phyloP scores from a whole-genome alignment of 75 land plant species.

The Larix kaempferi region DNA sequence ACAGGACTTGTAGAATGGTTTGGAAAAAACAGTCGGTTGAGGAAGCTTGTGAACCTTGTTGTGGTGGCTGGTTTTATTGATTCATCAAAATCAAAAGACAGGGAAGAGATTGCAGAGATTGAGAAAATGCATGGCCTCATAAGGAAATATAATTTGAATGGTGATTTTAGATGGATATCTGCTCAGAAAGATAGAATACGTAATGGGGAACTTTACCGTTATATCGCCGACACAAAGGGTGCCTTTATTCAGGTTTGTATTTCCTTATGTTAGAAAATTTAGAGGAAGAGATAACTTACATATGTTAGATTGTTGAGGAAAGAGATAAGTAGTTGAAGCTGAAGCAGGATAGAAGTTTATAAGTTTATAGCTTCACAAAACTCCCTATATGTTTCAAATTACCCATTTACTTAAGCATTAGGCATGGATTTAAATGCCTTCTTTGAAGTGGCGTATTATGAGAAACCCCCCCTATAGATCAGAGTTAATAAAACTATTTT shows the following conservation, averaged over 20 bases:
- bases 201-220: conserved; percentile 87
- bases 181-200: conserved; percentile 78
- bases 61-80: conserved; percentile 86
- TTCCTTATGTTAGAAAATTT: too few relatives aligned
- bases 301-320: too few relatives aligned
- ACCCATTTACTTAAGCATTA: too few relatives aligned
- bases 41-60: conserved; percentile 79
- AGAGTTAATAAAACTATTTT: too few relatives aligned
- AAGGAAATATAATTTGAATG: conserved; percentile 60
- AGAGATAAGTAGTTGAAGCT: too few relatives aligned
- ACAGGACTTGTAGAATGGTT: conserved; percentile 85
- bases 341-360: too few relatives aligned
- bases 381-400: background rate
- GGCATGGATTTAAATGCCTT: too few relatives aligned
- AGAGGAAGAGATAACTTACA: too few relatives aligned
- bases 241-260: conserved; percentile 87
- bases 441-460: too few relatives aligned
- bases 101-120: conserved; percentile 90
- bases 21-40: conserved; percentile 67
- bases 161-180: conserved; percentile 81
- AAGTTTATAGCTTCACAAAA: too few relatives aligned
- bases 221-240: conserved; percentile 88
- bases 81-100: conserved; percentile 78
- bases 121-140: conserved; percentile 78
- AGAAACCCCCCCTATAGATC: too few relatives aligned